Conservation (phyloP, 1,284 basidiomycete genomes). For the Ustilago xerochloae region DNA sequence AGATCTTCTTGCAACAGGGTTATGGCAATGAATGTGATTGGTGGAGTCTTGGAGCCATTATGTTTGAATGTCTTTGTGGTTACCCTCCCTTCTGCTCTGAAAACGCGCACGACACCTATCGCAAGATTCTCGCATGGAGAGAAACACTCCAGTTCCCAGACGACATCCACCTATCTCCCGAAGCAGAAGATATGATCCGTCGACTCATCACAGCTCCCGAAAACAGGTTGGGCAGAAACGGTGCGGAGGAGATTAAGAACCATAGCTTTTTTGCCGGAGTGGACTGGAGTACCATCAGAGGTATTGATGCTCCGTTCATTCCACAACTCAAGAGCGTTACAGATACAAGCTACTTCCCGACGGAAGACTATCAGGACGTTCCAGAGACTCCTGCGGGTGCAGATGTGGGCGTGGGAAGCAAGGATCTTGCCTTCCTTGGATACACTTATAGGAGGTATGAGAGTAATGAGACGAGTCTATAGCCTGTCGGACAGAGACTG, state of each 20-base stretch:
- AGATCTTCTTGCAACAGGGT: constrained; percentile 96
- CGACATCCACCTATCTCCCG: constrained; percentile 90
- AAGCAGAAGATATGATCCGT: constrained; percentile 90
- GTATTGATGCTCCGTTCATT: constrained; percentile 95
- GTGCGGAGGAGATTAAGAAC: constrained; percentile 86
- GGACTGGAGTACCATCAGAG: constrained; percentile 88
- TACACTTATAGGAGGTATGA: constrained; percentile 66
- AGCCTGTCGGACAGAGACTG: too few relatives aligned
- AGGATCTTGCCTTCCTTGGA: constrained; percentile 66
- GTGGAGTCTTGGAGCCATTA: constrained; percentile 89
- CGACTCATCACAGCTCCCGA: constrained; percentile 87
- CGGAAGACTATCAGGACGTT: constrained; percentile 89
- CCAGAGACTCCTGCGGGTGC: constrained; percentile 71
- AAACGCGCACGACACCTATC: constrained; percentile 96
- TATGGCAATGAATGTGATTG: constrained; percentile 99
- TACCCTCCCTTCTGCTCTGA: constrained; percentile 98
- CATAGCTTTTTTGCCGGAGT: constrained; percentile 97
- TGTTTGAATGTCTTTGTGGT: constrained; percentile 96
- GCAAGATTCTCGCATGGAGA: constrained; percentile 97
- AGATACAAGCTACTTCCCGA: constrained; percentile 96
- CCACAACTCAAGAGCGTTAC: constrained; percentile 85
- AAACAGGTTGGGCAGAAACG: constrained; percentile 74
- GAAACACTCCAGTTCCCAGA: constrained; percentile 90
- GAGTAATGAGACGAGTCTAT: constrained; percentile 59
- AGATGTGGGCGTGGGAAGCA: constrained; percentile 60